Evolutionary conservation across 768 basidiomycete genomes (phyloP).

Genomic region (Boletus subparvulus): DNA sequence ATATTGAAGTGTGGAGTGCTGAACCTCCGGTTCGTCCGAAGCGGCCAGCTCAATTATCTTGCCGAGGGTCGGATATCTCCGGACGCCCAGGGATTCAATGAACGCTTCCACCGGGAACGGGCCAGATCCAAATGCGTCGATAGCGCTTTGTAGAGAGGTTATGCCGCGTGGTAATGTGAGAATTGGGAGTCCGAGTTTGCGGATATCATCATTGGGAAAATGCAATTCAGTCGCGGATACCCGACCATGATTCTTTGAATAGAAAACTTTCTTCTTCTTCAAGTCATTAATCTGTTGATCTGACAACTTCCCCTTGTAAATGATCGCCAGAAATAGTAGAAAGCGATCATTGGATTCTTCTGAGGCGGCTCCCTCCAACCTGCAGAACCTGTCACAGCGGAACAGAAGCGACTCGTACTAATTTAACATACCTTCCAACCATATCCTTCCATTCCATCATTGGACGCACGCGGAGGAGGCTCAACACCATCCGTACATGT

Average conservation of each 20-base stretch:
- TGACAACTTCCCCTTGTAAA: constrained; percentile 33
- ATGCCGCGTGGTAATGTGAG: constrained; percentile 40
- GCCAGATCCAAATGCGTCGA: neutral
- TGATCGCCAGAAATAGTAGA: constrained; percentile 65
- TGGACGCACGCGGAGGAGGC: constrained; percentile 37
- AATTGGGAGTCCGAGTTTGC: constrained; percentile 72
- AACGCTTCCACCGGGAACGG: neutral
- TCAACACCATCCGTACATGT: constrained; percentile 6
- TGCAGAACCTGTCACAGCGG: neutral
- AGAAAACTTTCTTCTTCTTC: constrained; percentile 5
- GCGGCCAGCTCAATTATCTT: constrained; percentile 9
- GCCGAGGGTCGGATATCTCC: neutral
- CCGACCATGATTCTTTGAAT: constrained; percentile 1
- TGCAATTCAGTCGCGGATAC: constrained; percentile 55
- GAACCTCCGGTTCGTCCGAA: neutral
- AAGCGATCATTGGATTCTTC: constrained; percentile 15
- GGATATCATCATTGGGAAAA: constrained; percentile 69
- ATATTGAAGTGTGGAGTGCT: constrained; percentile 4
- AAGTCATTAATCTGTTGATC: neutral
- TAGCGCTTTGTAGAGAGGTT: neutral
- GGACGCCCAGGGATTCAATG: constrained; percentile 4
- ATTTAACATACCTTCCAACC: constrained; percentile 30
- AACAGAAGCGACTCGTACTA: constrained; percentile 41
- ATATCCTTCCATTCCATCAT: constrained; percentile 9
- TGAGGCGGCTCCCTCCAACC: constrained; percentile 10